phyloP scores from a whole-genome alignment of 768 basidiomycete species.

The Tricholoma matsutake region DNA sequence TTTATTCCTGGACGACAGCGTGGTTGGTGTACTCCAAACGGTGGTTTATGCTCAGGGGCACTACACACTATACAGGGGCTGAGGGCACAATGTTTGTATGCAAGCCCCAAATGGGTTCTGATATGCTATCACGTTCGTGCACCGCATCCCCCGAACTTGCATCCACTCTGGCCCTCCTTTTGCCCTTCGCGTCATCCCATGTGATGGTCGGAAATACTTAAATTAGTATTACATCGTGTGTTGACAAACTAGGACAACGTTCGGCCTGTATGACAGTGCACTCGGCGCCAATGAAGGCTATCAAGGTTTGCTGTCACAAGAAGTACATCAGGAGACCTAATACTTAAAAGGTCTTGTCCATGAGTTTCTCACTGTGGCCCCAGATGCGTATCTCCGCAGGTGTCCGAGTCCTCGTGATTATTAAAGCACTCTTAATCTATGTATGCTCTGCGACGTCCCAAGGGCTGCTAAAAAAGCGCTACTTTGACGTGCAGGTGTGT shows the following conservation, averaged over 20 bases:
- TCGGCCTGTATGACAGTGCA: background rate
- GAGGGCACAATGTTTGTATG: no score
- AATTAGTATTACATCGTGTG: background rate
- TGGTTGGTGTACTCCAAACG: no score
- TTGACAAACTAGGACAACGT: background rate
- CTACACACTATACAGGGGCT: no score
- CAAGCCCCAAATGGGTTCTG: no score
- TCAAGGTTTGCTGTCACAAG: background rate
- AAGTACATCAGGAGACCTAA: background rate
- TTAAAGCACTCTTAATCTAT: background rate
- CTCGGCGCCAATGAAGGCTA: background rate
- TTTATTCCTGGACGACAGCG: no score
- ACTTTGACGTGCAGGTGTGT: conserved; percentile 52
- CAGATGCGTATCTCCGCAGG: background rate
- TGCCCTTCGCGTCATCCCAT: background rate
- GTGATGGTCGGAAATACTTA: background rate
- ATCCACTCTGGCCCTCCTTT: no score
- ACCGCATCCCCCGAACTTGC: no score
- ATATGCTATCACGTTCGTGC: no score
- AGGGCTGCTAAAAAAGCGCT: conserved; percentile 14
- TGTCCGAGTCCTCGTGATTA: background rate
- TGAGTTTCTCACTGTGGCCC: background rate
- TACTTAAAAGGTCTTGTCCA: background rate
- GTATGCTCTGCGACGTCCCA: background rate
- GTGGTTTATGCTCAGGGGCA: no score